A percentile compares a stretch with the other conserved stretches of the same genome.
Conservation (phyloP, 331 rosid species). For the Ulmus americana region DNA sequence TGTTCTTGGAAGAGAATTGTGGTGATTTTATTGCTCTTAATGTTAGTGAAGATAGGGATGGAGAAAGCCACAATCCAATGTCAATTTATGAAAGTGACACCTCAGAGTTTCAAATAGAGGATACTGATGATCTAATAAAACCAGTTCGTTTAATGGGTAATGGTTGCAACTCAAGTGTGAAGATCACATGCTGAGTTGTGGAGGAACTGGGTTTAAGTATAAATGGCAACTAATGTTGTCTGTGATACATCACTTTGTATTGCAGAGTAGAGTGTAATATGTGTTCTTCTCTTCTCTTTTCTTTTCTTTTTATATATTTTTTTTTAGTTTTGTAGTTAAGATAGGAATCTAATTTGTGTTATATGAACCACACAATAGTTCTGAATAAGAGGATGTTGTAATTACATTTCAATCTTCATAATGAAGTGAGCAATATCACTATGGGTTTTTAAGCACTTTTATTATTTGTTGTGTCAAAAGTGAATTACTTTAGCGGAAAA, state of each 20-base stretch:
- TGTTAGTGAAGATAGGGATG: conserved; percentile 36
- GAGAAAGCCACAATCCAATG: conserved; percentile 30
- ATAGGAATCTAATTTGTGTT: too few relatives aligned
- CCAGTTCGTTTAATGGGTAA: conserved; percentile 43
- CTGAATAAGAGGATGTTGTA: too few relatives aligned
- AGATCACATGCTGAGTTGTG: neutral
- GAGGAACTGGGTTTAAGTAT: conserved; percentile 3
- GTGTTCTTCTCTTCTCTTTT: neutral
- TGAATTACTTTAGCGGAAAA: too few relatives aligned
- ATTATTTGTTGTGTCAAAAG: too few relatives aligned
- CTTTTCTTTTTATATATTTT: neutral
- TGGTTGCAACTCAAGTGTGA: conserved; percentile 17
- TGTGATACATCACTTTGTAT: neutral
- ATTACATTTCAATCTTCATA: too few relatives aligned
- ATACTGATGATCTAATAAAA: conserved; percentile 48
- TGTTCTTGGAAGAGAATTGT: conserved; percentile 27
- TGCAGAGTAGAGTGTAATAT: conserved; percentile 2
- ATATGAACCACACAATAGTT: too few relatives aligned
- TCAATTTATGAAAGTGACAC: conserved; percentile 31
- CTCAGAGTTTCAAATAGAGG: conserved; percentile 39
- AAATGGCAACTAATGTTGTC: neutral
- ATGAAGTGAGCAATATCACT: too few relatives aligned
- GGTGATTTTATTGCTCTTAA: conserved; percentile 51
- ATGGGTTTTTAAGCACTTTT: too few relatives aligned
- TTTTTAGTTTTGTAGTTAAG: neutral